phyloP scores from a whole-genome alignment of 1,284 basidiomycete genomes.

The Cryptococcus sp. region DNA sequence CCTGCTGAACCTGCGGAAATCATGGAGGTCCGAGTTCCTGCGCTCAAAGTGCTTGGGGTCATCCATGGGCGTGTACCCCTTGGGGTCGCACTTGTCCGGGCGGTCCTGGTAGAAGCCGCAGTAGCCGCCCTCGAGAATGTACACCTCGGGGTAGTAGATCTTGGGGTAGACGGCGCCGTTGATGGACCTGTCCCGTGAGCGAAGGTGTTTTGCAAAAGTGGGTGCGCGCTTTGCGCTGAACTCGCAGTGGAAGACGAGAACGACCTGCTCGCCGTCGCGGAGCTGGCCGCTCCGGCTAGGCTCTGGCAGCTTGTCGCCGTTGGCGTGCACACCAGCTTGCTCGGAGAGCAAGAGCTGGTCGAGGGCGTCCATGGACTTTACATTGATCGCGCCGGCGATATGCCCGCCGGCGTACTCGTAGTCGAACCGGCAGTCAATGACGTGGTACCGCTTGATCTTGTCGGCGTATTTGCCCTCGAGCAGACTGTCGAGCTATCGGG shows the following conservation, averaged over 20 bases:
- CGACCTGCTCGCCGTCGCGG: slow-evolving; percentile 61
- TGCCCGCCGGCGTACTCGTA: slow-evolving; percentile 96
- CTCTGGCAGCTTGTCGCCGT: slow-evolving; percentile 57
- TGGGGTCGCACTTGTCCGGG: slow-evolving; percentile 67
- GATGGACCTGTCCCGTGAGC: slow-evolving; percentile 81
- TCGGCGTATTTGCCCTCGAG: slow-evolving; percentile 67
- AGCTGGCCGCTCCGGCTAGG: slow-evolving; percentile 77
- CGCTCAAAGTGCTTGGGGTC: slow-evolving; percentile 77
- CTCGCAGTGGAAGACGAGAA: slow-evolving; percentile 97
- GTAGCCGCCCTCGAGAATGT: slow-evolving; percentile 95
- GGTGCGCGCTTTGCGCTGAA: slow-evolving; percentile 94
- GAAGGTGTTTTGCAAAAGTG: slow-evolving; percentile 88
- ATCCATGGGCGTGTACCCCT: slow-evolving; percentile 88
- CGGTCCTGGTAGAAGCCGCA: slow-evolving; percentile 66
- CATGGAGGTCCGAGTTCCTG: slow-evolving; percentile 79
- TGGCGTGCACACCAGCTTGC: slow-evolving; percentile 50
- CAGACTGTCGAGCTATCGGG: slow-evolving; percentile 64
- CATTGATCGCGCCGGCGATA: slow-evolving; percentile 85
- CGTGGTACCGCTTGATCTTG: slow-evolving; percentile 64
- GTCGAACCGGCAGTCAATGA: slow-evolving; percentile 97
- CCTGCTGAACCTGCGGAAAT: slow-evolving; percentile 83
- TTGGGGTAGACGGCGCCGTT: slow-evolving; percentile 87
- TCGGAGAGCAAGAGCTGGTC: slow-evolving; percentile 73
- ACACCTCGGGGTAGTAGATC: slow-evolving; percentile 94
- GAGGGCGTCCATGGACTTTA: slow-evolving; percentile 76